phyloP scores from a whole-genome alignment of 768 basidiomycete genomes.

The Hortiboletus flavorubellus region DNA sequence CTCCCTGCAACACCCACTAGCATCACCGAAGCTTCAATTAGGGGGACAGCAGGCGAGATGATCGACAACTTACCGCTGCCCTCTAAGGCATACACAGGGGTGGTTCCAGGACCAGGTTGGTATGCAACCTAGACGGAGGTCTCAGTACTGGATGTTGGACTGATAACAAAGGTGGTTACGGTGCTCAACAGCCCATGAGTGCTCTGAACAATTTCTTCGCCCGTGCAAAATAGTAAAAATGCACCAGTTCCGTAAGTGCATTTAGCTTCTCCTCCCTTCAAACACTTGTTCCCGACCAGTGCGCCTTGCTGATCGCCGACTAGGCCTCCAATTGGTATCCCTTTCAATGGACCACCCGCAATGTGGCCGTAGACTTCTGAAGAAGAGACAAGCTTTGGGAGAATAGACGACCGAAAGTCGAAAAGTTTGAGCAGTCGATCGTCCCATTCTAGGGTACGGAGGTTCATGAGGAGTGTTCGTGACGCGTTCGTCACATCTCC shows the following conservation, averaged over 20 bases:
- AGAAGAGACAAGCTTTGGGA: slow-evolving; percentile 86
- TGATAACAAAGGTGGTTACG: slow-evolving; percentile 37
- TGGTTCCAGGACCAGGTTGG: slow-evolving; percentile 72
- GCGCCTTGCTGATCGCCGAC: slow-evolving; percentile 99
- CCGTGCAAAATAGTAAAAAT: slow-evolving; percentile 95
- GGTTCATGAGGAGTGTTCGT: slow-evolving; percentile 88
- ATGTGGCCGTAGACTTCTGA: slow-evolving; percentile 90
- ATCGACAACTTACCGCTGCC: slow-evolving; percentile 71
- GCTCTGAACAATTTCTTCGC: slow-evolving; percentile 80
- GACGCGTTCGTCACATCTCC: slow-evolving; percentile 96
- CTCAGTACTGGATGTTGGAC: background rate
- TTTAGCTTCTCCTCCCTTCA: slow-evolving; percentile 89
- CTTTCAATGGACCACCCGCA: slow-evolving; percentile 59
- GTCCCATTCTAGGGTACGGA: slow-evolving; percentile 81
- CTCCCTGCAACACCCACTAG: slow-evolving; percentile 93
- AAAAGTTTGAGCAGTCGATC: slow-evolving; percentile 84
- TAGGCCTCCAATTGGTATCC: slow-evolving; percentile 85
- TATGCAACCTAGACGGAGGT: slow-evolving; percentile 66
- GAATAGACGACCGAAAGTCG: slow-evolving; percentile 68
- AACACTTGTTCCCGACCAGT: slow-evolving; percentile 93
- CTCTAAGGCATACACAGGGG: slow-evolving; percentile 91
- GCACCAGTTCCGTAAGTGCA: slow-evolving; percentile 98
- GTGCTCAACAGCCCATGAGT: slow-evolving; percentile 87
- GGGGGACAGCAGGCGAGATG: background rate
- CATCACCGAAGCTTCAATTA: background rate